Evolutionary conservation across 1,139 yeast genomes (phyloP).

Genomic region (Eremothecium gossypii): DNA sequence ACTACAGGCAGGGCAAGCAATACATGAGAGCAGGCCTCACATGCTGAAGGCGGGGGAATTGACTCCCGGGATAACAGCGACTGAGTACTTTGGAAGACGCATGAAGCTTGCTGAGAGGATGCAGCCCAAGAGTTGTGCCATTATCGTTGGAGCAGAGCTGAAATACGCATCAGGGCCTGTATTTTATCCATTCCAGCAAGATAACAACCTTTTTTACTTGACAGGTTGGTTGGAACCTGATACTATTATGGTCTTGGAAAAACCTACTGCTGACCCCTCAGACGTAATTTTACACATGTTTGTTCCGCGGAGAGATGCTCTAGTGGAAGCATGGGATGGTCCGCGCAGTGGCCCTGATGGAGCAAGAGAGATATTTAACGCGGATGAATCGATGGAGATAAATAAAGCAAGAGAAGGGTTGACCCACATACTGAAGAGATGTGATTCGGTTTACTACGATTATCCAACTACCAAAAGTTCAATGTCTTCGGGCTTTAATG

Average conservation of each 20-base stretch:
- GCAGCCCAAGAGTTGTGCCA: conserved; percentile 59
- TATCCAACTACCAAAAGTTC: conserved; percentile 18
- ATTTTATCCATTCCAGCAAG: conserved; percentile 85
- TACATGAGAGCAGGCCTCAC: conserved; percentile 76
- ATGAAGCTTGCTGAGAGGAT: conserved; percentile 44
- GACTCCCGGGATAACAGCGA: conserved; percentile 80
- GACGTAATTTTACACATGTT: conserved; percentile 63
- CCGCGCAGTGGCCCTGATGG: conserved; percentile 80
- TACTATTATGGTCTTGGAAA: conserved; percentile 67
- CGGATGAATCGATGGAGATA: conserved; percentile 60
- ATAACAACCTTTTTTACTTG: conserved; percentile 75
- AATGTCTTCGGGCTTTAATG: conserved; percentile 14
- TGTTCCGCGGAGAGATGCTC: conserved; percentile 75
- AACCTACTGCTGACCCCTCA: conserved; percentile 42
- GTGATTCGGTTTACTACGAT: conserved; percentile 45
- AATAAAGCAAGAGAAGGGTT: conserved; percentile 37
- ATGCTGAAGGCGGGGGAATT: conserved; percentile 64
- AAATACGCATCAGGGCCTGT: conserved; percentile 86
- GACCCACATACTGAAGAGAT: conserved; percentile 38
- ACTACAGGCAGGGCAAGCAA: conserved; percentile 65
- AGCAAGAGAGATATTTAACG: conserved; percentile 74
- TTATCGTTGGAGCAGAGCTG: conserved; percentile 61
- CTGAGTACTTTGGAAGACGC: conserved; percentile 73
- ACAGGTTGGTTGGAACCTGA: conserved; percentile 95
- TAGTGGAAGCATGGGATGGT: conserved; percentile 91